These are phyloP conservation scores for Blepharisma stoltei DNA, from an alignment of 73 alveolate species.

Conservation along the genomic window DNA sequence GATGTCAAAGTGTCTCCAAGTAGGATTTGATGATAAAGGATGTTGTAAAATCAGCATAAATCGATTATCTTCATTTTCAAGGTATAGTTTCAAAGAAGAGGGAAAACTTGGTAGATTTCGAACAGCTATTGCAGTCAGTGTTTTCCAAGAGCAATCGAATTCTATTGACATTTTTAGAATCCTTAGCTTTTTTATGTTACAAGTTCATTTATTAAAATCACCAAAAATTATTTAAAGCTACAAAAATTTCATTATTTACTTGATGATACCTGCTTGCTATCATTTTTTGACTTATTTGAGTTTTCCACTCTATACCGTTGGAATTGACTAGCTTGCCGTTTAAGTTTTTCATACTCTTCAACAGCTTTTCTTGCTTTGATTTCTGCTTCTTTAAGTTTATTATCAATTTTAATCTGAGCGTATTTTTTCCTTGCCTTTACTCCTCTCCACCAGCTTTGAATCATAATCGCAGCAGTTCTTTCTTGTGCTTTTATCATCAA, in stretches of 20 bases:
- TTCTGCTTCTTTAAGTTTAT: neutral
- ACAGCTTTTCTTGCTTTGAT: conserved; percentile 18
- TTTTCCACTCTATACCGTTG: no score
- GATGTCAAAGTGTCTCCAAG: conserved; percentile 13
- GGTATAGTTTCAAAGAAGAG: neutral
- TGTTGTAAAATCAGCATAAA: neutral
- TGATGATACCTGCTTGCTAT: no score
- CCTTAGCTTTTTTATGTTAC: no score
- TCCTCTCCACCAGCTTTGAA: conserved; percentile 20
- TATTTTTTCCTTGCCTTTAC: neutral
- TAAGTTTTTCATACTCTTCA: conserved; percentile 11
- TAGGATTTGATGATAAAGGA: neutral
- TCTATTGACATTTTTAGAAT: conserved; percentile 5
- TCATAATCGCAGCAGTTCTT: conserved; percentile 21
- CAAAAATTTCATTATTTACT: no score
- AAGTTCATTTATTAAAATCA: no score
- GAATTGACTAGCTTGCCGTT: neutral
- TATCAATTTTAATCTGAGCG: neutral
- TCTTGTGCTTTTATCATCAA: conserved; percentile 5
- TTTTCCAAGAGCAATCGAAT: conserved; percentile 10
- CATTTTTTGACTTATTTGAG: no score
- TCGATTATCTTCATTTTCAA: neutral
- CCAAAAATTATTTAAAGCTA: no score
- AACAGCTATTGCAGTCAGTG: conserved; percentile 1
- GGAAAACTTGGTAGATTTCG: conserved; percentile 12